Conservation (phyloP, 768 basidiomycete genomes). For the Gloeophyllum trabeum region DNA sequence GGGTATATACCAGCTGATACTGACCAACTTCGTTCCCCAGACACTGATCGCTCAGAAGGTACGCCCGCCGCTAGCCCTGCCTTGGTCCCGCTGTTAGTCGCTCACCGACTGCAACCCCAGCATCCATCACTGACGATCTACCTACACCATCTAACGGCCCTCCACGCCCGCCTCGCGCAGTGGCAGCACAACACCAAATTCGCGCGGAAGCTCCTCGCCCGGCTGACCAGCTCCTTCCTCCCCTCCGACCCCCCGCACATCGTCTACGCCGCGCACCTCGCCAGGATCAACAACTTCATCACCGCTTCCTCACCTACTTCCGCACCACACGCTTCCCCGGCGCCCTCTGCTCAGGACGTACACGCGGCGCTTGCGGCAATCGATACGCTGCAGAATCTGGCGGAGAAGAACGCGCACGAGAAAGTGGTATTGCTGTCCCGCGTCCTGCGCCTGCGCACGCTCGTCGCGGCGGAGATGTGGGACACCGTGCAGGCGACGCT, state of each 20-base stretch:
- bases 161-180: conserved; percentile 48
- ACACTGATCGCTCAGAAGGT: conserved; percentile 52
- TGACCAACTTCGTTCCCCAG: too few species aligned
- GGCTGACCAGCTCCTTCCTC: conserved; percentile 34
- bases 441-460: conserved; percentile 45
- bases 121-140: conserved; percentile 57
- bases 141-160: conserved; percentile 44
- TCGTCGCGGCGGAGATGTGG: conserved; percentile 47
- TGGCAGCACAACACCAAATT: conserved; percentile 45
- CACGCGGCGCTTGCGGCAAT: conserved; percentile 22
- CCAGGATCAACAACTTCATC: conserved; percentile 35
- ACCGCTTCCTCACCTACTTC: conserved; percentile 21
- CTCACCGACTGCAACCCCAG: too few species aligned
- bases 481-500: conserved; percentile 36
- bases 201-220: conserved; percentile 46
- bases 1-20: too few species aligned
- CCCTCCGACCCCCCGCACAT: conserved; percentile 39
- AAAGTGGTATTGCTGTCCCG: conserved; percentile 37
- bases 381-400: conserved; percentile 19
- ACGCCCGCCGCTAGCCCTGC: conserved; percentile 6
- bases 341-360: conserved; percentile 11
- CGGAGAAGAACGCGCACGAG: conserved; percentile 22
- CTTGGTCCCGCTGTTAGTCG: conserved; percentile 4
- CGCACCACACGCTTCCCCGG: conserved; percentile 7
- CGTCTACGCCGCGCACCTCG: conserved; percentile 43